These are phyloP conservation scores for Blastobotrys chiropterorum DNA, from an alignment of 805 yeast genomes.

Conservation along the genomic window DNA sequence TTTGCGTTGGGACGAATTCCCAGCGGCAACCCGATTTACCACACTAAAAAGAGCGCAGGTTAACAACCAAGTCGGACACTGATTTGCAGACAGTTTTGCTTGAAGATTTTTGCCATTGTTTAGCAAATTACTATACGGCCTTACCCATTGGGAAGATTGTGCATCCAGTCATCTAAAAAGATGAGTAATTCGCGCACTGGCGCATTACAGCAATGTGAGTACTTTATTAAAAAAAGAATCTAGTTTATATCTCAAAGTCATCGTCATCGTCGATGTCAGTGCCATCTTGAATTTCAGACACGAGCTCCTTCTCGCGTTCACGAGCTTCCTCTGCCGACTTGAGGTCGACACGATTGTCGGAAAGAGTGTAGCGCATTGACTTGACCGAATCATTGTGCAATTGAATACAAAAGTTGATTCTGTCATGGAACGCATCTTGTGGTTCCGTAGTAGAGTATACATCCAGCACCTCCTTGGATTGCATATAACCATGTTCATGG, in stretches of 20 bases:
- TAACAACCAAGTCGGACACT: no score
- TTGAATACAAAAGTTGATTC: slow-evolving; percentile 86
- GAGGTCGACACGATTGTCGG: slow-evolving; percentile 44
- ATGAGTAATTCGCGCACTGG: no score
- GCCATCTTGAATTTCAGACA: slow-evolving; percentile 39
- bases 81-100: no score
- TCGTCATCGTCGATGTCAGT: slow-evolving; percentile 39
- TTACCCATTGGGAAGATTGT: no score
- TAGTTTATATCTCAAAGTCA: slow-evolving; percentile 25
- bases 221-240: background rate
- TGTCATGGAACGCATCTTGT: slow-evolving; percentile 80
- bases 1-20: no score
- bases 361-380: slow-evolving; percentile 85
- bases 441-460: slow-evolving; percentile 85
- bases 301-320: slow-evolving; percentile 48
- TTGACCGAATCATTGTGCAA: slow-evolving; percentile 88
- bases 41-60: no score
- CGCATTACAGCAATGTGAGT: background rate
- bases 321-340: slow-evolving; percentile 49
- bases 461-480: slow-evolving; percentile 79
- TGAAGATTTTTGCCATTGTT: no score
- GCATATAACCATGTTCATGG: slow-evolving; percentile 87
- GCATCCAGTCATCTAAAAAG: no score
- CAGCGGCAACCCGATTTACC: background rate
- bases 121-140: no score